Evolutionary conservation across 345 rosid genomes (phyloP), one percentile per base, ranked within the genome.

Genomic region (Ailanthus altissimus): DNA sequence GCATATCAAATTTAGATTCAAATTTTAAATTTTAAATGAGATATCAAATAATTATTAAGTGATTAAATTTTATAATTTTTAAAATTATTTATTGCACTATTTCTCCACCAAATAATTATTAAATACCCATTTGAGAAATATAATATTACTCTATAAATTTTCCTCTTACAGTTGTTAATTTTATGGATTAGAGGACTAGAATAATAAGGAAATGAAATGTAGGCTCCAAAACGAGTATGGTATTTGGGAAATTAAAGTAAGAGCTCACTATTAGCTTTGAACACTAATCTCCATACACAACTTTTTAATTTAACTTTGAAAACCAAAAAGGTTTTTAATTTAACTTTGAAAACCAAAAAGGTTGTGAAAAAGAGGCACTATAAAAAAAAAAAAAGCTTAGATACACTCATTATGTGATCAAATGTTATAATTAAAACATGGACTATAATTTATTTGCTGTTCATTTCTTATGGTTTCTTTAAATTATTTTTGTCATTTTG

Each of bases 291-390:
- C 81, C 36, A 73, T 68, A 47, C 79, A 4, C 36, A 66, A 40
- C 77, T 71, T 67, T 51, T 46, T 8, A 16, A 49, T 49, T 13
- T 8, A 18, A 26, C 68, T 73, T 78, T 46, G 50, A 61, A 61
- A 72, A n/a, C n/a, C n/a, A n/a, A n/a, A n/a, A n/a, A n/a, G n/a
- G n/a, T n/a, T n/a, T 51, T 46, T 8, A 15, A 69, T 49, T 13
- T 7, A 16, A 25, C 68, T 72, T 78, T 46, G 50, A 60, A 61
- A 72, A 60, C 18, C 8, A 50, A 43, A 75, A 54, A 59, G 47
- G 21, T 63, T 40, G 49, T 68, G 78, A 83, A 79, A 77, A 77
- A 74, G 77, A 74, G 58, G 79, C 59, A 58, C 6, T 1, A 10
- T 0, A 45, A 18, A 47, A 64, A 20, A 2, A 32, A 32, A 32